Conservation (phyloP, 2,329 filamentous ascomycete species). For the Colletotrichum sp. region DNA sequence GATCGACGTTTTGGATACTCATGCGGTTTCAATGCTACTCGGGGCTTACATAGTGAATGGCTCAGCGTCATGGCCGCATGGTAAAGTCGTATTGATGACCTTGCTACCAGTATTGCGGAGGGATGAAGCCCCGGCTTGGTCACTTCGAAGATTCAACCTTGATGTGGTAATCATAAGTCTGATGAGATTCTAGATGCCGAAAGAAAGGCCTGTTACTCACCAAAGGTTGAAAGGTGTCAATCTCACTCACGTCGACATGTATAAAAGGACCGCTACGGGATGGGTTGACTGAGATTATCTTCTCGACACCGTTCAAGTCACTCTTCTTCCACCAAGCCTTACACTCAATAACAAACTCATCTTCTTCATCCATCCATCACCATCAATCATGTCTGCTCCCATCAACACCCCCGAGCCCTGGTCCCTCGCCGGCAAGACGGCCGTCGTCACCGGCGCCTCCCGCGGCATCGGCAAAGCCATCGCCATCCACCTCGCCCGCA, state of each 20-base stretch:
- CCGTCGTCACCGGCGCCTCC: not conserved
- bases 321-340: not conserved
- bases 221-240: not conserved
- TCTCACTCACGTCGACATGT: fast-evolving
- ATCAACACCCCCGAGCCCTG: not conserved
- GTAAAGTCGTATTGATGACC: not conserved
- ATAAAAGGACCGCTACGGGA: not conserved
- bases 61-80: not conserved
- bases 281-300: not conserved
- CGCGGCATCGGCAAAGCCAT: not conserved
- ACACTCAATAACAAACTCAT: not conserved
- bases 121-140: not conserved
- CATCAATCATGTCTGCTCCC: not conserved
- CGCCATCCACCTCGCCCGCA: not conserved
- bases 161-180: not conserved
- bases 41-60: not conserved
- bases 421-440: not conserved
- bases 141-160: not conserved
- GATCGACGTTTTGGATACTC: not conserved
- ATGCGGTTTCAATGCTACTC: not conserved
- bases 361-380: not conserved
- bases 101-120: not conserved
- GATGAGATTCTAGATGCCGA: not conserved
- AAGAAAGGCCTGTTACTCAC: not conserved
- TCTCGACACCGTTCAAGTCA: not conserved